Percentiles rank a stretch among this genome's conserved stretches.
Evolutionary conservation across 129 eudicot genomes (phyloP).

Genomic region (carrot (Daucus carota)): DH1_v3.0 NC_030386.2:40083501-40084000

Average conservation of each 20-base stretch:
- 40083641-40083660: background rate
- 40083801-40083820: background rate
- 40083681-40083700: background rate
- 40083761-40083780: background rate
- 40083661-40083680: background rate
- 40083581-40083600: background rate
- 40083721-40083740: background rate
- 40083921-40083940: slow-evolving; percentile 46
- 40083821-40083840: background rate
- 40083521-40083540: background rate
- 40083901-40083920: slow-evolving; percentile 82
- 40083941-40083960: slow-evolving; percentile 45
- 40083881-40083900: slow-evolving; percentile 97
- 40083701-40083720: background rate
- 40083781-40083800: background rate
- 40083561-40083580: background rate
- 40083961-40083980: slow-evolving; percentile 39
- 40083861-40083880: slow-evolving; percentile 16
- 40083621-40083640: background rate
- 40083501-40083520: background rate
- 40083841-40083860: background rate
- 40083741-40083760: background rate
- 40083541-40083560: background rate
- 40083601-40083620: background rate
- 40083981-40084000: slow-evolving; percentile 62